These are phyloP conservation scores for Hypsizygus ulmarius DNA, from an alignment of 1,284 basidiomycete genomes.

Conservation along the genomic window DNA sequence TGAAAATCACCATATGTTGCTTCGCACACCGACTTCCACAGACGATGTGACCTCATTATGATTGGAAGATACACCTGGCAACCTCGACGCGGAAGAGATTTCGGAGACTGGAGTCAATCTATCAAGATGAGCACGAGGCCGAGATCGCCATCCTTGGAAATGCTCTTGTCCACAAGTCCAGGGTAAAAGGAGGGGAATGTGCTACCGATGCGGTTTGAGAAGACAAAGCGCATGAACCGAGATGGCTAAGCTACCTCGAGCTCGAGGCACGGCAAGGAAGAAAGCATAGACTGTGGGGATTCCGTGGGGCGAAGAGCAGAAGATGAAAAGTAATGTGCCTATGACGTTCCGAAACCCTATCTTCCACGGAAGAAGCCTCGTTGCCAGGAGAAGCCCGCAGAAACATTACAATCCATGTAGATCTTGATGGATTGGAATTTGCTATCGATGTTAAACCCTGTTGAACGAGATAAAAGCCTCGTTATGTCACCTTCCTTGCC, in stretches of 20 bases:
- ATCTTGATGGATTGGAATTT: neutral
- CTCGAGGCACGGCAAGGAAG: too few species aligned
- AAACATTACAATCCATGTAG: neutral
- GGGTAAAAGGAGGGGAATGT: neutral
- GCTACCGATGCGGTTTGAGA: neutral
- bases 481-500: neutral
- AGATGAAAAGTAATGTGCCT: neutral
- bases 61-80: slow-evolving; percentile 2
- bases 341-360: neutral
- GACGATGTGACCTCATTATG: neutral
- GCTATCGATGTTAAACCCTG: too few species aligned
- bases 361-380: slow-evolving; percentile 1
- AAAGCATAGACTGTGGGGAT: neutral
- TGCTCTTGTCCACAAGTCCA: neutral
- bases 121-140: neutral
- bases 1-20: neutral
- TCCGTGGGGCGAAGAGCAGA: neutral
- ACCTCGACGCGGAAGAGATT: slow-evolving; percentile 10
- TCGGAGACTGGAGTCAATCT: neutral
- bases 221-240: too few species aligned
- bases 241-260: too few species aligned
- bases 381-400: slow-evolving; percentile 2
- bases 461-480: too few species aligned
- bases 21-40: neutral
- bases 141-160: neutral